A percentile compares a stretch with the other conserved stretches of the same genome.
Conservation (phyloP, 2,329 filamentous ascomycete genomes). For the Aureobasidium sp. region DNA sequence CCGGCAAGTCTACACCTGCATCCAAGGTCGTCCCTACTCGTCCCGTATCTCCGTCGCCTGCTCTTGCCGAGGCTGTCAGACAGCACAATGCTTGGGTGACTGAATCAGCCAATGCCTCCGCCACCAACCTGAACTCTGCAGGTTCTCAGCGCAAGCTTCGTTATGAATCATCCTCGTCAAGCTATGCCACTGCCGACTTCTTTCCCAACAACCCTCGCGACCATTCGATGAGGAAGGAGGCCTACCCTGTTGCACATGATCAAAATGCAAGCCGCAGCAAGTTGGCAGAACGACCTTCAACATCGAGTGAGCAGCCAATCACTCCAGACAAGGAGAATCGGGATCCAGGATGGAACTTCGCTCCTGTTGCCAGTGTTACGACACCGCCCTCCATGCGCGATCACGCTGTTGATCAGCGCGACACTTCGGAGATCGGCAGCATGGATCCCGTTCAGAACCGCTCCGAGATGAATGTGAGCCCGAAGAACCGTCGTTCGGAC, state of each 20-base stretch:
- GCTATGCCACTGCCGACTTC: conserved; percentile 30
- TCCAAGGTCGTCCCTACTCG: background rate
- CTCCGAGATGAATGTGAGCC: conserved; percentile 13
- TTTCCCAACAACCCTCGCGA: conserved; percentile 30
- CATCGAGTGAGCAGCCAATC: conserved; percentile 10
- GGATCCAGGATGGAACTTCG: conserved; percentile 17
- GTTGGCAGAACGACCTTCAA: background rate
- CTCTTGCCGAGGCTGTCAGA: conserved; percentile 11
- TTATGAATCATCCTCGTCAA: conserved; percentile 25
- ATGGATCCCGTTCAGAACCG: conserved; percentile 12
- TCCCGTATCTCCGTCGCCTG: conserved; percentile 6
- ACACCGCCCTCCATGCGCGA: background rate
- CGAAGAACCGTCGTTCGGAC: conserved; percentile 11
- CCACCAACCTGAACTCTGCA: background rate
- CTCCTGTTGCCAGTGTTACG: conserved; percentile 10
- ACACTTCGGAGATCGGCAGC: background rate
- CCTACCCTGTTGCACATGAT: conserved; percentile 15
- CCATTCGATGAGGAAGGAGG: conserved; percentile 26
- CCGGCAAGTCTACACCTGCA: conserved; percentile 11
- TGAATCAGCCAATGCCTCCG: background rate
- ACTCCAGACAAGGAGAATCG: conserved; percentile 17
- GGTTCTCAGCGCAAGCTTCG: conserved; percentile 7
- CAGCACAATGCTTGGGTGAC: conserved; percentile 12
- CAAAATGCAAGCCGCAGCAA: background rate
- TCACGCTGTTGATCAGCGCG: background rate